These are phyloP conservation scores for Yarrowia sp. DNA, from an alignment of 805 yeast species.

Conservation along the genomic window DNA sequence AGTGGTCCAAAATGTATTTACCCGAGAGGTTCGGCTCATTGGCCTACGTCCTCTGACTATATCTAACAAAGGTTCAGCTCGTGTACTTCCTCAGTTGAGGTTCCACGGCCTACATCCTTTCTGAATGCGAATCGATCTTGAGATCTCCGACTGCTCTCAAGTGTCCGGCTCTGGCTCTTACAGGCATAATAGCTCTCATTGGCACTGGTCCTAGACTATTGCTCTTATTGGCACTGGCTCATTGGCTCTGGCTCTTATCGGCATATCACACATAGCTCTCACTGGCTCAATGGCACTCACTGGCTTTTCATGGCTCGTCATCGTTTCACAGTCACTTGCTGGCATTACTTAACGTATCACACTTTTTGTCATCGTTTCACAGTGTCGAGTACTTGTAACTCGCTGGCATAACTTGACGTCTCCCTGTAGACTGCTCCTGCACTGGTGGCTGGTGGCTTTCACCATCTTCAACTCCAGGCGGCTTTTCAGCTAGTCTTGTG, in stretches of 20 bases:
- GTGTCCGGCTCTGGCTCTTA: constrained; percentile 1
- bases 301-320: no score
- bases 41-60: background rate
- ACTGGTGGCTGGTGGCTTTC: constrained; percentile 4
- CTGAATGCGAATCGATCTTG: background rate
- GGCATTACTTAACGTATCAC: no score
- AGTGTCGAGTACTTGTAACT: background rate
- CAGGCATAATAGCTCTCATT: background rate
- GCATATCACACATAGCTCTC: background rate
- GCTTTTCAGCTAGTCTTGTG: background rate
- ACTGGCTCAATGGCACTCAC: background rate
- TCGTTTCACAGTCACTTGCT: no score
- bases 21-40: constrained; percentile 4
- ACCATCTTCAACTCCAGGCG: constrained; percentile 1
- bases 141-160: background rate
- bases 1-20: background rate
- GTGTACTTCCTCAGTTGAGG: background rate
- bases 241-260: background rate
- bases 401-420: constrained; percentile 1
- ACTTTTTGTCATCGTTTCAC: background rate
- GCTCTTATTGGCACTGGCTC: background rate
- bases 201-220: background rate
- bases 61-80: background rate
- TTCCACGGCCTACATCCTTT: constrained; percentile 7
- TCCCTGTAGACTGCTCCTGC: background rate